Conservation (phyloP, 176 grass and related monocot species). For the Musa acuminata region DNA sequence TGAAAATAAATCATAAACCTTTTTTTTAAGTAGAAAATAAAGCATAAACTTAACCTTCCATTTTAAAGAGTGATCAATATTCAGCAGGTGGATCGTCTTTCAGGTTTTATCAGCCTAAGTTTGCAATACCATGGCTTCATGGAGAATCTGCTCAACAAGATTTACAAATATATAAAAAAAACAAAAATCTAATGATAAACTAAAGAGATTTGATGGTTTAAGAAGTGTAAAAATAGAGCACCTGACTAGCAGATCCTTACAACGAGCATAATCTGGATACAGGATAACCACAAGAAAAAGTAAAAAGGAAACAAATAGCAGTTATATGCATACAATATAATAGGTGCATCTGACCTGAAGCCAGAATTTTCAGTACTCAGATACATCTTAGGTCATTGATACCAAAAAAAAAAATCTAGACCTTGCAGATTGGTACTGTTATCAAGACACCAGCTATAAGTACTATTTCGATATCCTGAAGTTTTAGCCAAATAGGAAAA, state of each 20-base stretch:
- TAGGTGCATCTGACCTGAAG: background rate
- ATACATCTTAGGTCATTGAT: background rate
- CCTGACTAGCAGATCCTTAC: too few relatives aligned
- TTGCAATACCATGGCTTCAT: too few relatives aligned
- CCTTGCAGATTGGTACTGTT: background rate
- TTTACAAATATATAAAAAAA: too few relatives aligned
- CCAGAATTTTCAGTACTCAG: background rate
- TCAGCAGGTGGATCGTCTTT: background rate
- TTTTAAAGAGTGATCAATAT: background rate
- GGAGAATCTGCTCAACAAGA: too few relatives aligned
- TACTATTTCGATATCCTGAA: background rate
- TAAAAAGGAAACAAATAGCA: too few relatives aligned
- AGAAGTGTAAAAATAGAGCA: too few relatives aligned
- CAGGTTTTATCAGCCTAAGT: too few relatives aligned
- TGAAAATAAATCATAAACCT: background rate
- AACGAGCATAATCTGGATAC: too few relatives aligned
- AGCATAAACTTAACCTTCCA: background rate
- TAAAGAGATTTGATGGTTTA: too few relatives aligned
- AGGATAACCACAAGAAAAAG: too few relatives aligned
- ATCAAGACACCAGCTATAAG: background rate
- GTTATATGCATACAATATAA: too few relatives aligned
- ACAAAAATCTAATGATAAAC: too few relatives aligned
- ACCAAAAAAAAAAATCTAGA: background rate
- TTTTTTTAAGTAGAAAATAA: background rate
- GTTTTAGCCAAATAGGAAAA: background rate